Conservation (phyloP, 352 stramenopile genomes). For the Pythium volutum region DNA sequence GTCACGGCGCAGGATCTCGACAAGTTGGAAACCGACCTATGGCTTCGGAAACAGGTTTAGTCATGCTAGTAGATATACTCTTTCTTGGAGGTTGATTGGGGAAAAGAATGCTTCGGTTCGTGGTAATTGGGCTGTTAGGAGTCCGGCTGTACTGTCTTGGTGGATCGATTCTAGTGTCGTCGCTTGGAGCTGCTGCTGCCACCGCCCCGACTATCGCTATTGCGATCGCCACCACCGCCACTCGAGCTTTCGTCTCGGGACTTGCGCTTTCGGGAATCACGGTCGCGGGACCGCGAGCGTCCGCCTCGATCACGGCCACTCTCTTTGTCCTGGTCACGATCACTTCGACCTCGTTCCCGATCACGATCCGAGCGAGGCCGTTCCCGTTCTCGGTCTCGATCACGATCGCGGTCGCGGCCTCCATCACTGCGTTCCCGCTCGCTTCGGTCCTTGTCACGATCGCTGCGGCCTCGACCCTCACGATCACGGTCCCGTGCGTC, state of each 20-base stretch:
- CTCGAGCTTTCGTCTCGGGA: slow-evolving; percentile 47
- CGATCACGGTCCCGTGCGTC: slow-evolving; percentile 44
- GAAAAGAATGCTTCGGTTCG: not conserved
- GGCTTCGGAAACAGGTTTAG: slow-evolving; percentile 76
- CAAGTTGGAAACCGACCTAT: slow-evolving; percentile 81
- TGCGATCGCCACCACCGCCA: slow-evolving; percentile 19
- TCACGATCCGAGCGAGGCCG: slow-evolving; percentile 30
- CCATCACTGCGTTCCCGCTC: slow-evolving; percentile 29
- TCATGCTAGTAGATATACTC: not conserved
- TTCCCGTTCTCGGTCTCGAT: slow-evolving; percentile 26
- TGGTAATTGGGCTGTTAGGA: not conserved
- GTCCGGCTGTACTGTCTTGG: not conserved
- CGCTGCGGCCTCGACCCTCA: slow-evolving; percentile 29
- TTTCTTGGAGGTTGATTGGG: not conserved
- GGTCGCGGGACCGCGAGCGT: slow-evolving; percentile 4
- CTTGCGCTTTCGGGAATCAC: slow-evolving; percentile 63
- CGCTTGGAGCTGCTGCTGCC: slow-evolving; percentile 38
- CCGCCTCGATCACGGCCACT: too few species aligned
- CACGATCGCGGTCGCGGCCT: slow-evolving; percentile 30
- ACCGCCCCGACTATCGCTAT: slow-evolving; percentile 7
- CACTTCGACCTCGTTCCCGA: slow-evolving; percentile 9
- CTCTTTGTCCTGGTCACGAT: slow-evolving; percentile 12
- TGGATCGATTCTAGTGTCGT: slow-evolving; percentile 33
- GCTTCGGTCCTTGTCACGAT: slow-evolving; percentile 26
- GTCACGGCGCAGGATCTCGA: slow-evolving; percentile 77